Evolutionary conservation across 495 filamentous ascomycete genomes (phyloP).

Genomic region (Tuber indicum): DNA sequence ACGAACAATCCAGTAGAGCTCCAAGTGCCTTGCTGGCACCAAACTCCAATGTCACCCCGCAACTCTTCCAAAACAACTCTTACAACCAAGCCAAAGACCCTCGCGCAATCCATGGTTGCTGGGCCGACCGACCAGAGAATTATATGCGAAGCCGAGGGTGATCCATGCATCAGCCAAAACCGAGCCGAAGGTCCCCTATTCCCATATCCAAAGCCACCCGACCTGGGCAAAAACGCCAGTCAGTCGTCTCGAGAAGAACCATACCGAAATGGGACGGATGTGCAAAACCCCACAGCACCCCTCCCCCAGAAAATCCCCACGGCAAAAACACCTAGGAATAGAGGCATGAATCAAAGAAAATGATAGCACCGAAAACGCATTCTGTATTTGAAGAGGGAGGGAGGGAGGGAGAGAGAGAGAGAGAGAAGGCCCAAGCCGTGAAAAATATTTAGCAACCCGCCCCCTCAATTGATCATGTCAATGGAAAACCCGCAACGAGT

Average conservation of each 20-base stretch:
- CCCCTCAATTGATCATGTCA: not conserved
- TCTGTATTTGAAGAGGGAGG: not conserved
- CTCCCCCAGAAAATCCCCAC: not conserved
- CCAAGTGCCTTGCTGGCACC: conserved; percentile 12
- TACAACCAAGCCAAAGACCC: conserved; percentile 12
- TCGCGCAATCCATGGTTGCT: conserved; percentile 28
- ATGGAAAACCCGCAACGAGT: not conserved
- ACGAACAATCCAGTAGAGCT: conserved; percentile 15
- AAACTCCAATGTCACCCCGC: not conserved
- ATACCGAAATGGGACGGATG: not conserved
- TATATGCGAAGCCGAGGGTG: conserved; percentile 21
- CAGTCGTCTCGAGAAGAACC: not conserved
- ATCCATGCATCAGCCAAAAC: conserved; percentile 18
- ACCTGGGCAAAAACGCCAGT: not conserved
- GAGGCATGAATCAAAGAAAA: not conserved
- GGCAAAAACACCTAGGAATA: not conserved
- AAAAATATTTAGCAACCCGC: not conserved
- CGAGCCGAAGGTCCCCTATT: conserved; percentile 25
- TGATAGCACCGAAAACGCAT: not conserved
- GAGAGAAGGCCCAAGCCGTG: not conserved
- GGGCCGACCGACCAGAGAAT: conserved; percentile 29
- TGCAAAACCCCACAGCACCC: not conserved
- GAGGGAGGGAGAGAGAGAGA: not conserved
- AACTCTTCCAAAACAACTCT: not conserved
- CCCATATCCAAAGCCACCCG: not conserved